Conservation (phyloP, 2,329 filamentous ascomycete species). For the Xenosphaeropsis pyriputrescens region DNA sequence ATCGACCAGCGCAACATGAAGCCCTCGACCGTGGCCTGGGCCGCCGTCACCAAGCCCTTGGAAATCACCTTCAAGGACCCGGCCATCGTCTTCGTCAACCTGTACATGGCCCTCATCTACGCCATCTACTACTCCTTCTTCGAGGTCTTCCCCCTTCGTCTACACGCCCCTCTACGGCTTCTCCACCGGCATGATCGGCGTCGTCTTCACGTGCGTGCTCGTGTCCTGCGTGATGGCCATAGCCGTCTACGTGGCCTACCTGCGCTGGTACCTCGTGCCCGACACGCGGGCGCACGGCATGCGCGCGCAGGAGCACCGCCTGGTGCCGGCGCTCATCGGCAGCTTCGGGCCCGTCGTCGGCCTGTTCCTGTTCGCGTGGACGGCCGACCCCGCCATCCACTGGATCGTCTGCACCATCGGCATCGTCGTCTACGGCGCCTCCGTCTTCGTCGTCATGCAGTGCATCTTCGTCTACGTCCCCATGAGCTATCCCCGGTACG, state of each 20-base stretch:
- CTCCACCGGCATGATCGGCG: slow-evolving; percentile 40
- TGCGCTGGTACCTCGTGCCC: slow-evolving; percentile 34
- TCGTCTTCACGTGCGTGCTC: slow-evolving; percentile 45
- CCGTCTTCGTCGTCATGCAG: slow-evolving; percentile 40
- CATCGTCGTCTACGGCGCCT: slow-evolving; percentile 36
- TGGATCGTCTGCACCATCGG: slow-evolving; percentile 43
- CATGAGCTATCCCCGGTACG: slow-evolving; percentile 38
- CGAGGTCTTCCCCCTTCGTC: slow-evolving; percentile 52
- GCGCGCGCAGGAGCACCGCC: slow-evolving; percentile 34
- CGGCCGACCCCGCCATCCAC: slow-evolving; percentile 28
- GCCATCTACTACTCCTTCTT: slow-evolving; percentile 50
- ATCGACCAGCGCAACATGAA: slow-evolving; percentile 43
- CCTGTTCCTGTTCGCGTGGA: slow-evolving; percentile 47
- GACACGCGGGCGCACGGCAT: slow-evolving; percentile 32
- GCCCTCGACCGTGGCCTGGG: slow-evolving; percentile 28
- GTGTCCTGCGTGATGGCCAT: slow-evolving; percentile 39
- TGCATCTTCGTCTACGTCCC: slow-evolving; percentile 46
- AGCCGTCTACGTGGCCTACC: slow-evolving; percentile 31
- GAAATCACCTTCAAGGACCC: slow-evolving; percentile 47
- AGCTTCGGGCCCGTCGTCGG: slow-evolving; percentile 38
- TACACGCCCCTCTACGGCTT: slow-evolving; percentile 45
- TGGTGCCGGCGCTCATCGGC: slow-evolving; percentile 37
- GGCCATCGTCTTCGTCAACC: slow-evolving; percentile 43
- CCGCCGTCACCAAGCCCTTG: slow-evolving; percentile 44
- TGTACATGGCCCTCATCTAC: slow-evolving; percentile 48